Base-by-base conservation (phyloP, 257 asterid genomes). In the Nicotiana attenuata region DNA sequence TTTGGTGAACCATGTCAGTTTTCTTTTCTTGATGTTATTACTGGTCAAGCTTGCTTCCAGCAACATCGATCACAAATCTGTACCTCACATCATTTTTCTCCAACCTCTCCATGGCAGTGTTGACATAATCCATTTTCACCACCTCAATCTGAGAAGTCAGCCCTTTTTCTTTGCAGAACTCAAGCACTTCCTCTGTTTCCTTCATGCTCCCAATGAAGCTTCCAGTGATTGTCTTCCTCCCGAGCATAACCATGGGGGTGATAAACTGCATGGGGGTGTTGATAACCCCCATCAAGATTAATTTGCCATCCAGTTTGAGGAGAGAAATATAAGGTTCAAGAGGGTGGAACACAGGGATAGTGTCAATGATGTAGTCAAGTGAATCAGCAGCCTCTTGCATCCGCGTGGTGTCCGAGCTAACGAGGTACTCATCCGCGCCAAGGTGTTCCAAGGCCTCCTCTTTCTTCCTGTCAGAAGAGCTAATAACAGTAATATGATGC, bases 71-170 rank as follows among this genome's bases (percentile, higher is more conserved):
- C 17, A 93, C 99, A 35, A 96, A 96, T 76, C 99, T 83, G 81
- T 96, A 96, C 41, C 99, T 86, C 22, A 96, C 99, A 11, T 96
- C 98, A 71, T 93, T 96, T 89, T 96, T 94, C 83, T 91, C 99
- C 80, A 96, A 86, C 92, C 99, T 91, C 78, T 93, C 94, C 11
- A 96, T 78, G 0, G 99, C 99, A 8, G 92, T 90, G 84, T 96
- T 96, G 55, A 93, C 83, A 53, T 93, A 93, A 73, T 94, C 98
- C 97, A 96, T 94, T 83, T 93, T 96, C 86, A 96, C 97, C 0
- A 86, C 83, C 83, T 96, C 99, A 52, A 96, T 93, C 81, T 84
- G 91, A 55, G 98, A 96, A 60, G 88, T 77, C 22, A 93, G 73
- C 19, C 82, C 89, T 81, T 89, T 93, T 3, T 94, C 99, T 87